Conservation (phyloP, 129 eudicot genomes). For the Kitagawia praeruptora region DNA sequence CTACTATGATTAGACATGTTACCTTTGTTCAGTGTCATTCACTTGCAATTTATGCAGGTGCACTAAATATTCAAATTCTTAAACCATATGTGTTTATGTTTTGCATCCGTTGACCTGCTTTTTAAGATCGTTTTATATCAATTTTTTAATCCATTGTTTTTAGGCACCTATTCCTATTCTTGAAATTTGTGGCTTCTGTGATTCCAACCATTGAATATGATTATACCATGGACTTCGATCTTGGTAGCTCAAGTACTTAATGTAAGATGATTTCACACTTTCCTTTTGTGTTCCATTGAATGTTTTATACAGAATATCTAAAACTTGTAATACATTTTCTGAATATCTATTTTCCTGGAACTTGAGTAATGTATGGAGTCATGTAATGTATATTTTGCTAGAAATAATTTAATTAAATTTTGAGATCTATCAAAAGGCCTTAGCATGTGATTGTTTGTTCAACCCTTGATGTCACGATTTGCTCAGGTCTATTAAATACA, state of each 20-base stretch:
- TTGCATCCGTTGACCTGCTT: background rate
- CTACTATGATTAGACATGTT: background rate
- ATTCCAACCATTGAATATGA: constrained; percentile 96
- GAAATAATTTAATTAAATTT: background rate
- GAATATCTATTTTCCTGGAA: background rate
- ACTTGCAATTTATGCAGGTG: background rate
- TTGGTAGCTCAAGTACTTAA: constrained; percentile 77
- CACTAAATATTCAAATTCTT: background rate
- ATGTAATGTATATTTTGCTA: background rate
- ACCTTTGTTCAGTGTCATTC: background rate
- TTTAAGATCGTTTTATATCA: background rate
- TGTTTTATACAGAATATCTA: background rate
- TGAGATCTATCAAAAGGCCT: background rate
- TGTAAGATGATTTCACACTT: constrained; percentile 17
- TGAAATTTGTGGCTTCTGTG: constrained; percentile 91
- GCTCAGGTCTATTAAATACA: background rate
- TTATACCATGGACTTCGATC: constrained; percentile 93
- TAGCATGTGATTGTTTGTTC: background rate
- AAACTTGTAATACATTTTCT: background rate
- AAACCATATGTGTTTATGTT: background rate
- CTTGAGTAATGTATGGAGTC: background rate
- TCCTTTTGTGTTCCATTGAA: background rate
- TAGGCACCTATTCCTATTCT: constrained; percentile 88
- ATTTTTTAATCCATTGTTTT: constrained; percentile 9
- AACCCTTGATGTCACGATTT: background rate